A percentile compares a stretch with the other conserved stretches of the same genome.
Conservation (phyloP, 805 yeast species). For the Torulaspora delbrueckii region DNA sequence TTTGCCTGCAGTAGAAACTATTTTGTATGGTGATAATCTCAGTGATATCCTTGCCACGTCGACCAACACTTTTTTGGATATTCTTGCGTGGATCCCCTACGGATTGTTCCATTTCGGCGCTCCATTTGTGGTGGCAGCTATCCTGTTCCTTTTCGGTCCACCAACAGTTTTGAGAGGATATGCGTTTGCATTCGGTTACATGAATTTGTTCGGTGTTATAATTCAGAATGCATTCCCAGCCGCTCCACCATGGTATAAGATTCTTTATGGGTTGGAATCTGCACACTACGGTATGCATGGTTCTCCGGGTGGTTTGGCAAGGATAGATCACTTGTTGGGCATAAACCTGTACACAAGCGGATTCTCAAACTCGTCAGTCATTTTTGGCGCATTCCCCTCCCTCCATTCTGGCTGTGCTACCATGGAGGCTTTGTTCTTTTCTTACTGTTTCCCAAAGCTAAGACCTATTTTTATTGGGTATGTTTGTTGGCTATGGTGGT, state of each 20-base stretch:
- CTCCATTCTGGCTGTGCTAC: slow-evolving; percentile 92
- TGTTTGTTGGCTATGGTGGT: slow-evolving; percentile 96
- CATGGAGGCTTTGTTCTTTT: slow-evolving; percentile 83
- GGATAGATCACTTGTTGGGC: slow-evolving; percentile 78
- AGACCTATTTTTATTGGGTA: slow-evolving; percentile 65
- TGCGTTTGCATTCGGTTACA: slow-evolving; percentile 91
- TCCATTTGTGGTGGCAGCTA: slow-evolving; percentile 78
- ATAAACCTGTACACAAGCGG: slow-evolving; percentile 77
- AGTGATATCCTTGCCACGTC: slow-evolving; percentile 76
- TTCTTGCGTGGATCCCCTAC: slow-evolving; percentile 94
- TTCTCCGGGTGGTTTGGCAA: slow-evolving; percentile 89
- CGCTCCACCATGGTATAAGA: slow-evolving; percentile 97
- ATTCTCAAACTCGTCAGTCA: slow-evolving; percentile 82
- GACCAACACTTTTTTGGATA: slow-evolving; percentile 60
- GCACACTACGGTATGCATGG: slow-evolving; percentile 91
- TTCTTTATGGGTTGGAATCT: slow-evolving; percentile 75
- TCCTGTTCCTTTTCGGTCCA: slow-evolving; percentile 83
- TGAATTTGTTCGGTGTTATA: slow-evolving; percentile 82
- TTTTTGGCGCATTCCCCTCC: slow-evolving; percentile 87
- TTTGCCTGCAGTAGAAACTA: slow-evolving; percentile 87
- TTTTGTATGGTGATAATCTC: slow-evolving; percentile 85
- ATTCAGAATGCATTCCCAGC: slow-evolving; percentile 82
- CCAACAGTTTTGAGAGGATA: slow-evolving; percentile 79
- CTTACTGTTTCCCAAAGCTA: slow-evolving; percentile 72
- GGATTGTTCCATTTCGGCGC: slow-evolving; percentile 87